Percentiles rank a stretch among this genome's conserved stretches.
Conservation (phyloP, 805 yeast species). For the Cyberlindnera samutprakarnensis region DNA sequence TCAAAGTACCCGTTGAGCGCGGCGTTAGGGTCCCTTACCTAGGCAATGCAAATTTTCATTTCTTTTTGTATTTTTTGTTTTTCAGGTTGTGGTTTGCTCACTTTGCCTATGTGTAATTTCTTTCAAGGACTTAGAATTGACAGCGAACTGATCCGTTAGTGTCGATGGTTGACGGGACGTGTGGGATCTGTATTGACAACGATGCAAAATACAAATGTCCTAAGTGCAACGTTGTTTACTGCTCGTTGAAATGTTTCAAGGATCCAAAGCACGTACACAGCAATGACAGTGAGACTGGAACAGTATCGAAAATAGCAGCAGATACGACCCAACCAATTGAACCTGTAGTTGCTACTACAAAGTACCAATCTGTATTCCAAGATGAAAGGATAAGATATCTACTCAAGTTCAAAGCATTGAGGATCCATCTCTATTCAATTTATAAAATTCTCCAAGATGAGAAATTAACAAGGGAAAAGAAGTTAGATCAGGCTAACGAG, state of each 20-base stretch:
- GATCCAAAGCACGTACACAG: neutral
- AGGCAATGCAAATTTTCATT: no score
- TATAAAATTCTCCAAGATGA: constrained; percentile 37
- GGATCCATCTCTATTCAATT: constrained; percentile 45
- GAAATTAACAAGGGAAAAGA: constrained; percentile 42
- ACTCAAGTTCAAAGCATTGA: constrained; percentile 45
- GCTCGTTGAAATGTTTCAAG: neutral
- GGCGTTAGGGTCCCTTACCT: no score
- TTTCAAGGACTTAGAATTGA: no score
- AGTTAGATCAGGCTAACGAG: constrained; percentile 51
- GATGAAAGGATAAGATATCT: constrained; percentile 39
- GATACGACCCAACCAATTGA: neutral
- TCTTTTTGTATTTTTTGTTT: no score
- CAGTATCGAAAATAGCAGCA: neutral
- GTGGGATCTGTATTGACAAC: neutral
- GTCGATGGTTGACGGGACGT: neutral
- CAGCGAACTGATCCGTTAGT: no score
- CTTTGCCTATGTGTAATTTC: no score
- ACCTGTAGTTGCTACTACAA: no score
- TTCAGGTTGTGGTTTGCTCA: no score
- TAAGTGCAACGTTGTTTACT: neutral
- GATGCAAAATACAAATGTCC: neutral
- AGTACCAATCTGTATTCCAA: constrained; percentile 24
- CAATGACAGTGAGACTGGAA: constrained; percentile 13
- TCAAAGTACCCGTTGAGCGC: no score